Conservation (phyloP, 495 filamentous ascomycete genomes). For the Aspergillus sclerotioniger region DNA sequence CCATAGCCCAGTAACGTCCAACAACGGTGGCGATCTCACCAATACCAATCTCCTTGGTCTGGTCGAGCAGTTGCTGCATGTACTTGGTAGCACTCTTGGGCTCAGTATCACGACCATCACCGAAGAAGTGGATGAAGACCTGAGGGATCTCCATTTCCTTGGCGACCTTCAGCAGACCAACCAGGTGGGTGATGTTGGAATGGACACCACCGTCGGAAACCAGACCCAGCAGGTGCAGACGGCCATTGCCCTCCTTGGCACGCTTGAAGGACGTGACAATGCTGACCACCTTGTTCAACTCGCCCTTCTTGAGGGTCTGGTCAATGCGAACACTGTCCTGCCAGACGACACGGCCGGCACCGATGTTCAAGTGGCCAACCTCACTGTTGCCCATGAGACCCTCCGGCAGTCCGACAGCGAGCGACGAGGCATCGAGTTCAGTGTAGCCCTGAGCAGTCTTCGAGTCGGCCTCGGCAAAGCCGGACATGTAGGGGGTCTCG, state of each 20-base stretch:
- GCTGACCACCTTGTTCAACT: slow-evolving; percentile 73
- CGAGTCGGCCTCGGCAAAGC: slow-evolving; percentile 59
- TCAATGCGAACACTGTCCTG: slow-evolving; percentile 99
- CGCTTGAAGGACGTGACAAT: slow-evolving; percentile 72
- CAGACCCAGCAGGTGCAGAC: slow-evolving; percentile 86
- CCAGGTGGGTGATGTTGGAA: slow-evolving; percentile 89
- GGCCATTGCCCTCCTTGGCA: slow-evolving; percentile 86
- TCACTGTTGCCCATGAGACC: slow-evolving; percentile 99
- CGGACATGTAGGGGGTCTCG: slow-evolving; percentile 88
- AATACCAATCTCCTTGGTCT: slow-evolving; percentile 75
- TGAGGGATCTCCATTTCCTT: slow-evolving; percentile 83
- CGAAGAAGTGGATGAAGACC: slow-evolving; percentile 98
- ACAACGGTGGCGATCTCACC: slow-evolving; percentile 92
- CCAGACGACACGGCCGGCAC: slow-evolving; percentile 96
- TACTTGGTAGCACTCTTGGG: slow-evolving; percentile 86
- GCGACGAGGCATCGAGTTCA: slow-evolving; percentile 89
- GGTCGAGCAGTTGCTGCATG: slow-evolving; percentile 78
- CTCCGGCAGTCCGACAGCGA: slow-evolving; percentile 92
- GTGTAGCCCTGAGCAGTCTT: slow-evolving; percentile 75
- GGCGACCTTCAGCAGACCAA: slow-evolving; percentile 80
- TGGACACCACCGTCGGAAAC: slow-evolving; percentile 96
- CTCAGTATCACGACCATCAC: slow-evolving; percentile 95
- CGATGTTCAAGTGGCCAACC: slow-evolving; percentile 97
- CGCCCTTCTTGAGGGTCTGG: slow-evolving; percentile 84
- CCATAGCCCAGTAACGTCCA: slow-evolving; percentile 97